Evolutionary conservation across 1,284 basidiomycete genomes (phyloP).

Genomic region (Pyrrhoderma noxium): DNA sequence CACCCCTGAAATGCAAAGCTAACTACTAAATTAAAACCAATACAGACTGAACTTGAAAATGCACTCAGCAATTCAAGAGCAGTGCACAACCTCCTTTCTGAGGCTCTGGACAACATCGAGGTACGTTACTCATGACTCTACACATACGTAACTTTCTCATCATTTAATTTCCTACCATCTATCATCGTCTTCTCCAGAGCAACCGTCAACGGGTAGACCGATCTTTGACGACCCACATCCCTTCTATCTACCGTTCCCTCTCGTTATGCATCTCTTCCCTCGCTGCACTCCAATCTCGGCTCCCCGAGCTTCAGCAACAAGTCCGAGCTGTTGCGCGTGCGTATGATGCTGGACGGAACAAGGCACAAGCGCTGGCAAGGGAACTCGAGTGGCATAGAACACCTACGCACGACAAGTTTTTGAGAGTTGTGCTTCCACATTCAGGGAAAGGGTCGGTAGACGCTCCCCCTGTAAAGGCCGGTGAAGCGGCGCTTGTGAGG

Average conservation of each 20-base stretch:
- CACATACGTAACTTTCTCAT: background rate
- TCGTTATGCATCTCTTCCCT: constrained; percentile 49
- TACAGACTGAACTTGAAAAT: constrained; percentile 4
- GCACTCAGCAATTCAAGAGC: constrained; percentile 64
- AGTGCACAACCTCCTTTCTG: constrained; percentile 58
- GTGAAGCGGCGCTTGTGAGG: constrained; percentile 58
- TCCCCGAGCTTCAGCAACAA: constrained; percentile 54
- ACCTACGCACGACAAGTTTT: constrained; percentile 63
- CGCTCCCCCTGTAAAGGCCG: constrained; percentile 54
- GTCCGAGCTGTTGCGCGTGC: constrained; percentile 50
- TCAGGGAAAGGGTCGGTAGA: too few species aligned
- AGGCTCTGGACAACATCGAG: constrained; percentile 49
- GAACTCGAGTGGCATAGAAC: constrained; percentile 68
- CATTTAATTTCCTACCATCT: too few species aligned
- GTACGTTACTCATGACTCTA: constrained; percentile 30
- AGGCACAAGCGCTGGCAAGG: constrained; percentile 53
- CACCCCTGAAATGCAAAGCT: too few species aligned
- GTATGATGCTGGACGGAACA: constrained; percentile 63
- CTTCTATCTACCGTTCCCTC: constrained; percentile 50
- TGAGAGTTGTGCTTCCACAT: constrained; percentile 61
- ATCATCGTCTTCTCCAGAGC: constrained; percentile 32
- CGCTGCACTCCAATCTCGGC: constrained; percentile 40
- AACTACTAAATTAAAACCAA: too few species aligned
- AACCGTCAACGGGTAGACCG: constrained; percentile 49
- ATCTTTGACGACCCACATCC: constrained; percentile 49